A percentile compares a stretch with the other conserved stretches of the same genome.
These are phyloP conservation scores for Dendryphion nanum DNA, from an alignment of 2,329 filamentous ascomycete genomes.

Conservation along the genomic window DNA sequence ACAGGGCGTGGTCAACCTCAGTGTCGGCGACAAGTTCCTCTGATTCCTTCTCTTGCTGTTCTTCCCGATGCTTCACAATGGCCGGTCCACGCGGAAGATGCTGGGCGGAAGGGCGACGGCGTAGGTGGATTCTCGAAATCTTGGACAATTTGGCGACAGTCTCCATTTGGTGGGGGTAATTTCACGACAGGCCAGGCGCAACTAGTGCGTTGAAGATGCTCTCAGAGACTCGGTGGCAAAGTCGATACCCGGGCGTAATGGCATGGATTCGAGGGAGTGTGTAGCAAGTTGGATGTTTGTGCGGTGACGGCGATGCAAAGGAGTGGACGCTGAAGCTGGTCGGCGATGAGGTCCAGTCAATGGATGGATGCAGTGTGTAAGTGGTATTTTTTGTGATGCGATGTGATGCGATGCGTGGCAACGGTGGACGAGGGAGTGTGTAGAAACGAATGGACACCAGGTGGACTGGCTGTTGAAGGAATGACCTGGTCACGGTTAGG, in stretches of 20 bases:
- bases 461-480: slow-evolving; percentile 31
- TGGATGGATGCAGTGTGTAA: slow-evolving; percentile 26
- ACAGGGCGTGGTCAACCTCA: slow-evolving; percentile 5
- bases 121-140: slow-evolving; percentile 24
- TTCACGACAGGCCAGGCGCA: slow-evolving; percentile 11
- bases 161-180: slow-evolving; percentile 27
- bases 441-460: slow-evolving; percentile 43
- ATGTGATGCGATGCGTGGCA: too few species aligned
- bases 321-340: slow-evolving; percentile 33
- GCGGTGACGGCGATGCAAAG: slow-evolving; percentile 20
- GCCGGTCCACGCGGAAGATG: slow-evolving; percentile 10
- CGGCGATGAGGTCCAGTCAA: slow-evolving; percentile 34
- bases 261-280: slow-evolving; percentile 30
- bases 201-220: slow-evolving; percentile 17
- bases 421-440: slow-evolving; percentile 22
- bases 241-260: slow-evolving; percentile 11
- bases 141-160: slow-evolving; percentile 13
- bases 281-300: slow-evolving; percentile 22
- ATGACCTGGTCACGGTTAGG: slow-evolving; percentile 20
- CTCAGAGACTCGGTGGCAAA: slow-evolving; percentile 20
- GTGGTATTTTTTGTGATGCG: too few species aligned
- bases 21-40: slow-evolving; percentile 12
- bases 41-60: slow-evolving; percentile 12
- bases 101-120: slow-evolving; percentile 20
- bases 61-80: slow-evolving; percentile 4